Percentiles rank a stretch among this genome's conserved stretches.
These are phyloP conservation scores for Jatropha multifida DNA, from an alignment of 441 rosid genomes.

Conservation along the genomic window DNA sequence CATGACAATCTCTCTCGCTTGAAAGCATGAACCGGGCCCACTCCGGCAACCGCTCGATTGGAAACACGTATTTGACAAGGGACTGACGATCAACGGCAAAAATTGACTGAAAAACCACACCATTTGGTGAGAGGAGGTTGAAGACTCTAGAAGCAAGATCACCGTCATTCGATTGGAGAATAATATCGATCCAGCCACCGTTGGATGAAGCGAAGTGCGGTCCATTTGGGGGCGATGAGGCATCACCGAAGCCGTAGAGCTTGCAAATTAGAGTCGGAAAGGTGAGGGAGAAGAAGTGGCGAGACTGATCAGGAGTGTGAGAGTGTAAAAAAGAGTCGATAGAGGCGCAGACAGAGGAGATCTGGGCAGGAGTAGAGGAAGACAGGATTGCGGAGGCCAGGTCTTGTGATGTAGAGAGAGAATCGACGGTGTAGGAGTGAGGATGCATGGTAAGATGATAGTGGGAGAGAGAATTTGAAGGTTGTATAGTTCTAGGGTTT, in stretches of 20 bases:
- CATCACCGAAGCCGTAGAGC: slow-evolving; percentile 71
- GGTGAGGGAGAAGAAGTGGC: slow-evolving; percentile 74
- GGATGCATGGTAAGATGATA: slow-evolving; percentile 44
- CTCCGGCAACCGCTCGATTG: slow-evolving; percentile 70
- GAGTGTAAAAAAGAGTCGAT: slow-evolving; percentile 59
- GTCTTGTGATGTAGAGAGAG: slow-evolving; percentile 62
- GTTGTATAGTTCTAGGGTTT: slow-evolving; percentile 14
- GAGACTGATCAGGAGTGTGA: slow-evolving; percentile 69
- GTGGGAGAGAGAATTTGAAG: background rate
- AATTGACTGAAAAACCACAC: slow-evolving; percentile 56
- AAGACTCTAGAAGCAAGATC: slow-evolving; percentile 49
- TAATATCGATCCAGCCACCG: slow-evolving; percentile 69
- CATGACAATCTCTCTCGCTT: slow-evolving; percentile 42
- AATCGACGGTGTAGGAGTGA: slow-evolving; percentile 69
- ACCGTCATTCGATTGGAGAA: slow-evolving; percentile 41
- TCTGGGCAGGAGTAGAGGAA: slow-evolving; percentile 57
- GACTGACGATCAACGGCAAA: slow-evolving; percentile 64
- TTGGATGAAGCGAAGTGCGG: slow-evolving; percentile 24
- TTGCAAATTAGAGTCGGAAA: slow-evolving; percentile 69
- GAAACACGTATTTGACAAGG: slow-evolving; percentile 79
- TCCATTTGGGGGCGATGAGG: slow-evolving; percentile 24
- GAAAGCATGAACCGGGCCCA: slow-evolving; percentile 66
- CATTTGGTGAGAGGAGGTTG: slow-evolving; percentile 55
- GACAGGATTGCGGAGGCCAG: slow-evolving; percentile 60
- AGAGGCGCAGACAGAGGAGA: slow-evolving; percentile 62